A percentile compares a stretch with the other conserved stretches of the same genome.
These are phyloP conservation scores for Isoetes engelmannii DNA, from an alignment of 83 land plant species.

Conservation along the genomic window DNA sequence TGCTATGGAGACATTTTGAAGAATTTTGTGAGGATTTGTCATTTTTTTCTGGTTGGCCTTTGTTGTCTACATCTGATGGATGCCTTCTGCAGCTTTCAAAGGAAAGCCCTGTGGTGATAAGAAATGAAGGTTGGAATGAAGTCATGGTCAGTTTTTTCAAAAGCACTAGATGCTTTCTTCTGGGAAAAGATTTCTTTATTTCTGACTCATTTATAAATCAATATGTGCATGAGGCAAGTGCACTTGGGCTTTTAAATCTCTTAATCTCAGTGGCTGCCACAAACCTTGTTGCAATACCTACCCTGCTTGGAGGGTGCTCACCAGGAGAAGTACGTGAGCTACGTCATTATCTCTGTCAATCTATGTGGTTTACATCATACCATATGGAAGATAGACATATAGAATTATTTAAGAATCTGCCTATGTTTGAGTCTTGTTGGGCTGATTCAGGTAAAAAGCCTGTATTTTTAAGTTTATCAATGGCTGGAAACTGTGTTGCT, in stretches of 20 bases:
- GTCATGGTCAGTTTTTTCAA: conserved; percentile 66
- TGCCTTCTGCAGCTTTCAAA: conserved; percentile 44
- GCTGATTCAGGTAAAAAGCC: conserved; percentile 33
- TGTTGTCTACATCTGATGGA: conserved; percentile 61
- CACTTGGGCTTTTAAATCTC: conserved; percentile 64
- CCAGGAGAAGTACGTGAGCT: conserved; percentile 72
- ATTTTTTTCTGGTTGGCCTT: conserved; percentile 69
- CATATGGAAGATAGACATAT: conserved; percentile 39
- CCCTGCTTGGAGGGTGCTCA: conserved; percentile 38
- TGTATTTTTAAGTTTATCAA: conserved; percentile 38
- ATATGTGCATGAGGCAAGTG: conserved; percentile 74
- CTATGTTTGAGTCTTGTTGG: conserved; percentile 65
- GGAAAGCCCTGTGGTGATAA: conserved; percentile 54
- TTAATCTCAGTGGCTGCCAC: conserved; percentile 47
- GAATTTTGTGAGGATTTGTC: conserved; percentile 54
- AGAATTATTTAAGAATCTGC: conserved; percentile 54
- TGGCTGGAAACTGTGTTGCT: conserved; percentile 45
- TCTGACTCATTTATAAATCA: conserved; percentile 57
- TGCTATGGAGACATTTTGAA: conserved; percentile 66
- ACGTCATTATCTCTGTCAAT: conserved; percentile 72
- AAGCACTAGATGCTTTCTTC: conserved; percentile 50
- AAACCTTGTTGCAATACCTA: conserved; percentile 27
- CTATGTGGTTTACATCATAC: conserved; percentile 64
- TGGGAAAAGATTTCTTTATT: conserved; percentile 49
- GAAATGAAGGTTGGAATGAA: conserved; percentile 89